Evolutionary conservation across 2,329 filamentous ascomycete genomes (phyloP).

Genomic region (Monilinia polystroma): DNA sequence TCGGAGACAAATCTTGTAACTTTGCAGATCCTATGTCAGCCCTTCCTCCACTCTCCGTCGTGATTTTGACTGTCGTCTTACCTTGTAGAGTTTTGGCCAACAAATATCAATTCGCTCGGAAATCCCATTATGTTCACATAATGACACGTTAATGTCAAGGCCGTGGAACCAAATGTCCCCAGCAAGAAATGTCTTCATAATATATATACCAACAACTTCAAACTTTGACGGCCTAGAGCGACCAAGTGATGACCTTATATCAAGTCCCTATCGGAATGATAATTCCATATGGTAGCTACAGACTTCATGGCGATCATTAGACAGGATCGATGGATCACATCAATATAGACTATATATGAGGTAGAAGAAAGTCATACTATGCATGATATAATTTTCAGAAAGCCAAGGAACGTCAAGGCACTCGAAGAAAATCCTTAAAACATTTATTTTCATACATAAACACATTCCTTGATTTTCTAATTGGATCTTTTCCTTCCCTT

Average conservation of each 20-base stretch:
- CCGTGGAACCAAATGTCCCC: too few relatives aligned
- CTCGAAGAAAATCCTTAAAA: neutral
- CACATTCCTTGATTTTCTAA: neutral
- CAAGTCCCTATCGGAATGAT: neutral
- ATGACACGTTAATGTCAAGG: too few relatives aligned
- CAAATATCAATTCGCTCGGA: too few relatives aligned
- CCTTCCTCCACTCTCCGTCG: neutral
- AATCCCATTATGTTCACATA: too few relatives aligned
- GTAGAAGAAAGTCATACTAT: neutral
- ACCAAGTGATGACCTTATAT: neutral
- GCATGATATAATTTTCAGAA: neutral
- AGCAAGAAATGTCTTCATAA: too few relatives aligned
- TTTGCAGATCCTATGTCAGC: slow-evolving; percentile 1
- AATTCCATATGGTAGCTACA: neutral
- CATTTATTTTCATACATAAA: neutral
- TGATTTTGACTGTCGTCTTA: neutral
- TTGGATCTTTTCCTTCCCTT: neutral
- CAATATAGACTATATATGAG: neutral
- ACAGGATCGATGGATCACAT: neutral
- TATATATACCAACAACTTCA: neutral
- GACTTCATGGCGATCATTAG: neutral
- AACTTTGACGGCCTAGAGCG: neutral
- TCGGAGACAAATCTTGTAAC: slow-evolving; percentile 3
- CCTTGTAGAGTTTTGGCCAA: too few relatives aligned
- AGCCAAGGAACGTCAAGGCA: neutral